phyloP scores from a whole-genome alignment of 768 basidiomycete genomes.

The Suillus paluster region DNA sequence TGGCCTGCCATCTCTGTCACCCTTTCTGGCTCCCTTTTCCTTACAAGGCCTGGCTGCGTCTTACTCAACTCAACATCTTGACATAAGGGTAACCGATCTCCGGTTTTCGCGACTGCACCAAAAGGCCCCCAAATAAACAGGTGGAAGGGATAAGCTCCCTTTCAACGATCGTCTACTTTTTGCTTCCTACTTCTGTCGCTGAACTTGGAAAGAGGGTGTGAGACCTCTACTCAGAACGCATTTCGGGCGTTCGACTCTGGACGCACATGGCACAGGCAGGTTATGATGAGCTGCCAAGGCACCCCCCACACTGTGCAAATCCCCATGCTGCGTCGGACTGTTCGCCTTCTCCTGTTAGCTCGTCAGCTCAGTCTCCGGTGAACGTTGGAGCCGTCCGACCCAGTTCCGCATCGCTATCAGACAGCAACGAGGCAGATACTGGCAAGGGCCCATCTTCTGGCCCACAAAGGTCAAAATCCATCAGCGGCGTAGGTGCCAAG shows the following conservation, averaged over 20 bases:
- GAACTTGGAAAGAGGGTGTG: background rate
- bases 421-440: conserved; percentile 34
- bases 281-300: conserved; percentile 24
- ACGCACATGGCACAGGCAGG: conserved; percentile 28
- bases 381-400: conserved; percentile 23
- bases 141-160: background rate
- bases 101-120: background rate
- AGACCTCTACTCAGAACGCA: background rate
- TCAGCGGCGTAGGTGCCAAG: conserved; percentile 29
- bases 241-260: background rate
- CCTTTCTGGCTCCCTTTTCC: conserved; percentile 6
- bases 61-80: background rate
- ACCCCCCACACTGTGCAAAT: conserved; percentile 30
- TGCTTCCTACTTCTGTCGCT: conserved; percentile 3
- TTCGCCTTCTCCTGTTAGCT: conserved; percentile 31
- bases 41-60: background rate
- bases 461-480: conserved; percentile 39
- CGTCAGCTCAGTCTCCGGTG: conserved; percentile 36
- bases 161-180: background rate
- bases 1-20: conserved; percentile 5
- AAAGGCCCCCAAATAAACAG: conserved; percentile 6
- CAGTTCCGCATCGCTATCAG: conserved; percentile 28
- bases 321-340: conserved; percentile 23
- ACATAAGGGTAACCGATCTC: conserved; percentile 4
- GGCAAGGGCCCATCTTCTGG: conserved; percentile 39